Percentiles rank a stretch among this genome's conserved stretches.
Conservation (phyloP, 305 asterid genomes). For the Solanum hybrid region DNA sequence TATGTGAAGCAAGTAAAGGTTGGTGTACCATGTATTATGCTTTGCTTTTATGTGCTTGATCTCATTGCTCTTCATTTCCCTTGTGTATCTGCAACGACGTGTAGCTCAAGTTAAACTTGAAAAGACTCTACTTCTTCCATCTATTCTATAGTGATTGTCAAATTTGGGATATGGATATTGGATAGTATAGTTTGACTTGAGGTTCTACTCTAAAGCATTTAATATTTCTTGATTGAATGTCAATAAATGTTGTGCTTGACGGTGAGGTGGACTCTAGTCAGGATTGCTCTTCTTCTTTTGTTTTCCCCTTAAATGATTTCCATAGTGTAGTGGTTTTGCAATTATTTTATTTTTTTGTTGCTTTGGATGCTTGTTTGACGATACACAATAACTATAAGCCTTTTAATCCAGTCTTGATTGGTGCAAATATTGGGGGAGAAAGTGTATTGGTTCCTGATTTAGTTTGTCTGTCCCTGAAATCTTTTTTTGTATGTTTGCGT, state of each 20-base stretch:
- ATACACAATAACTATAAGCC: neutral
- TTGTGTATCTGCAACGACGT: neutral
- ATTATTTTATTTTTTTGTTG: neutral
- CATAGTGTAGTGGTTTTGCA: neutral
- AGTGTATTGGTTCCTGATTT: neutral
- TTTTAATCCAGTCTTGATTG: neutral
- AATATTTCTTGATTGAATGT: neutral
- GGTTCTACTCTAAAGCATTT: neutral
- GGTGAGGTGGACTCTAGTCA: neutral
- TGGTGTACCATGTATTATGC: constrained; percentile 11
- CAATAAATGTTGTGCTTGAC: neutral
- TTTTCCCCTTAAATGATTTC: neutral
- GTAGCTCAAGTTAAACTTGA: neutral
- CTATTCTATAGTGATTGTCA: neutral
- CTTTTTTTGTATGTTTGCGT: neutral
- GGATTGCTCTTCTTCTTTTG: neutral
- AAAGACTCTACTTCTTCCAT: neutral
- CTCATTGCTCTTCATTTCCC: neutral
- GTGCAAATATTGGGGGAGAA: neutral
- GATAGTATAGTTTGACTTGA: neutral
- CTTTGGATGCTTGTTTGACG: neutral
- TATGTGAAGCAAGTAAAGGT: constrained; percentile 99
- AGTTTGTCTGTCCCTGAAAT: neutral
- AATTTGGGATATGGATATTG: neutral
- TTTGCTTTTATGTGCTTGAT: neutral